phyloP scores from a whole-genome alignment of 139 green algal species.

The Tetradesmus lagerheimii region DNA sequence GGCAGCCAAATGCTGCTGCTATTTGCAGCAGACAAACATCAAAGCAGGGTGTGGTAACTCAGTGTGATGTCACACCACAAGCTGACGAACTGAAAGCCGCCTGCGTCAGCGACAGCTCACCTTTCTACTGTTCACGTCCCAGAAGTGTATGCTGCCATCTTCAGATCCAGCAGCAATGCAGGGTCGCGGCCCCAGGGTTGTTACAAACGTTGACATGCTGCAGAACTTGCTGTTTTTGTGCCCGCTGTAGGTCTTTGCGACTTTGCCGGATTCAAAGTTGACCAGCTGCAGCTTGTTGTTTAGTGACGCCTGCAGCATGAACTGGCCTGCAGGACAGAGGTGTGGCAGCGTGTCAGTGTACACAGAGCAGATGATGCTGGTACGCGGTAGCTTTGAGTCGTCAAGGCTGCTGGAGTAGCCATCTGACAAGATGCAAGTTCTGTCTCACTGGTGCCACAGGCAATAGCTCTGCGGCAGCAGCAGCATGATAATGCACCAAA shows the following conservation, averaged over 20 bases:
- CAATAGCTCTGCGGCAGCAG: no score
- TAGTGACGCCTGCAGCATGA: constrained; percentile 76
- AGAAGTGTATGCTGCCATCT: constrained; percentile 85
- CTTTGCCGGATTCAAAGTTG: constrained; percentile 74
- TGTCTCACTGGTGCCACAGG: no score
- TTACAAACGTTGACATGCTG: constrained; percentile 43
- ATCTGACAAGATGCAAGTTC: no score
- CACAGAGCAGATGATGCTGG: not conserved
- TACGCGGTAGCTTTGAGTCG: no score
- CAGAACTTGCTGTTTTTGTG: constrained; percentile 68
- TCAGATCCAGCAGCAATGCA: constrained; percentile 89
- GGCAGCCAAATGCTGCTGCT: not conserved
- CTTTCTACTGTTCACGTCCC: constrained; percentile 80
- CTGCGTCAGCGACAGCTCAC: constrained; percentile 26
- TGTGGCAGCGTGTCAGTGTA: not conserved
- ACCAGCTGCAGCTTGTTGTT: constrained; percentile 78
- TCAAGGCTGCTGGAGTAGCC: no score
- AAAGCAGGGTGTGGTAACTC: not conserved
- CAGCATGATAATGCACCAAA: no score
- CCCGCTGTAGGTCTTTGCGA: constrained; percentile 70
- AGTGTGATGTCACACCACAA: not conserved
- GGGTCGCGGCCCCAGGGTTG: constrained; percentile 8
- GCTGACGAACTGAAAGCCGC: no score
- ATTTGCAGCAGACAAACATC: not conserved
- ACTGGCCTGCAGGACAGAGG: constrained; percentile 49